phyloP scores from a whole-genome alignment of 768 basidiomycete species.

The Lactarius indigo region DNA sequence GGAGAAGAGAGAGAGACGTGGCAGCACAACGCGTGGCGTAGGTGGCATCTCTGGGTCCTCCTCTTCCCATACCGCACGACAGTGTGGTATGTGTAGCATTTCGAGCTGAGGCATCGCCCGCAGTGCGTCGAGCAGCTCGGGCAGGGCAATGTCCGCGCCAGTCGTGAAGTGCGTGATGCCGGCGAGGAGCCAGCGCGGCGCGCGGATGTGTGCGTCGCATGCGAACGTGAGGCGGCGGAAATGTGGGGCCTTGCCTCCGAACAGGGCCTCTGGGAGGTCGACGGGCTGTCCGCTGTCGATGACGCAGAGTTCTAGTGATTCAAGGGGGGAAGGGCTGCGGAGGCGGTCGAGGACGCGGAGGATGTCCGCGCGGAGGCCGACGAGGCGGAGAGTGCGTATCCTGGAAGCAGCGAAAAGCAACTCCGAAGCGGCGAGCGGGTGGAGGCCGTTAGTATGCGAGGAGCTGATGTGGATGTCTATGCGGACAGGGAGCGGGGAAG shows the following conservation, averaged over 20 bases:
- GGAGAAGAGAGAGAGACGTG: slow-evolving; percentile 9
- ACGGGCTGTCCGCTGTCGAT: slow-evolving; percentile 15
- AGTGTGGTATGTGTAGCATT: slow-evolving; percentile 17
- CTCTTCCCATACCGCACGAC: slow-evolving; percentile 18
- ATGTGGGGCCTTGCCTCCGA: slow-evolving; percentile 13
- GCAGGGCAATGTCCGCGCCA: slow-evolving; percentile 3
- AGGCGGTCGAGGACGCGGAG: slow-evolving; percentile 15
- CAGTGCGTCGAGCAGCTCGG: slow-evolving; percentile 6
- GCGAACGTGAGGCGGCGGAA: slow-evolving; percentile 13
- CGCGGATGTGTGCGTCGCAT: slow-evolving; percentile 10
- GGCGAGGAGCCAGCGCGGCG: slow-evolving; percentile 16
- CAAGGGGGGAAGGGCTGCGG: slow-evolving; percentile 16
- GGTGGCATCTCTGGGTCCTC: background rate
- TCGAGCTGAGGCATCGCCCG: slow-evolving; percentile 14
- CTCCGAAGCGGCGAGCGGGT: slow-evolving; percentile 21
- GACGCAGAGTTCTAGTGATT: slow-evolving; percentile 2
- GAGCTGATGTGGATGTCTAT: slow-evolving; percentile 16
- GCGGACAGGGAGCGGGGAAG: slow-evolving; percentile 11
- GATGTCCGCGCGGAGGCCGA: slow-evolving; percentile 14
- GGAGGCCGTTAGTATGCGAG: slow-evolving; percentile 6
- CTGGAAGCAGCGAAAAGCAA: slow-evolving; percentile 16
- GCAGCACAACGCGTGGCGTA: background rate
- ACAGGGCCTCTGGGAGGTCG: slow-evolving; percentile 9
- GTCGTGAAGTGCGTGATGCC: slow-evolving; percentile 15
- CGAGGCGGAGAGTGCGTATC: slow-evolving; percentile 17